Evolutionary conservation across 148 eudicot genomes (phyloP), one percentile per base, ranked within the genome.

Genomic region (Silene latifolia): DNA sequence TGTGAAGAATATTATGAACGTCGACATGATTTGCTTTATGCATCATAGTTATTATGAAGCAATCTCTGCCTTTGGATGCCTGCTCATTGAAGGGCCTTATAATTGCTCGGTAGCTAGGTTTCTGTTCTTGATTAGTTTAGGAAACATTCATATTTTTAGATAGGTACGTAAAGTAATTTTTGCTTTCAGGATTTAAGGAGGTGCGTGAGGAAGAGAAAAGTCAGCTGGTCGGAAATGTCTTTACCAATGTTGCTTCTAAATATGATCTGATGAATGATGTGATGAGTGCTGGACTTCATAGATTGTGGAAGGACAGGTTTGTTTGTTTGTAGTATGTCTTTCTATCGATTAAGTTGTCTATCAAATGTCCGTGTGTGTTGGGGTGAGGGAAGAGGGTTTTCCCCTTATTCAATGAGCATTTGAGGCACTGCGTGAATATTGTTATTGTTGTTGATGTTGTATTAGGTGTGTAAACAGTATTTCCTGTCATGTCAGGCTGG

Each of bases 191-290:
- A n/a, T 94, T 85, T 83, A 94, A 90, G 83, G 88, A 94, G 79
- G 92, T 92, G 48, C 78, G 59, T 18, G 98, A 94, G 82, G 96
- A 94, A 72, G 96, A 94, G 46, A 94, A 94, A 87, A 89, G 92
- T 83, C 82, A 81, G 77, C 21, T 92, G 91, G 98, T 94, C 57
- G 96, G 93, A 76, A 90, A 92, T 80, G 97, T 94, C 78, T 94
- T 94, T 83, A 87, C 83, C 64, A 94, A 76, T 64, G 98, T 94
- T 75, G 96, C 98, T 71, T 85, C 92, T 63, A 90, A 78, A 69
- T 94, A 94, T 85, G 98, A 94, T 82, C 51, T 94, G 74, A 94
- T 92, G 98, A 94, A 94, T 85, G 98, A 94, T 83, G 64, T 94
- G 70, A 94, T 94, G 98, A 94, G 97, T 82, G 96, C 58, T 66